Percentiles rank a stretch among this genome's conserved stretches.
Conservation (phyloP, 2,329 filamentous ascomycete species). For the Thelonectria blattea region DNA sequence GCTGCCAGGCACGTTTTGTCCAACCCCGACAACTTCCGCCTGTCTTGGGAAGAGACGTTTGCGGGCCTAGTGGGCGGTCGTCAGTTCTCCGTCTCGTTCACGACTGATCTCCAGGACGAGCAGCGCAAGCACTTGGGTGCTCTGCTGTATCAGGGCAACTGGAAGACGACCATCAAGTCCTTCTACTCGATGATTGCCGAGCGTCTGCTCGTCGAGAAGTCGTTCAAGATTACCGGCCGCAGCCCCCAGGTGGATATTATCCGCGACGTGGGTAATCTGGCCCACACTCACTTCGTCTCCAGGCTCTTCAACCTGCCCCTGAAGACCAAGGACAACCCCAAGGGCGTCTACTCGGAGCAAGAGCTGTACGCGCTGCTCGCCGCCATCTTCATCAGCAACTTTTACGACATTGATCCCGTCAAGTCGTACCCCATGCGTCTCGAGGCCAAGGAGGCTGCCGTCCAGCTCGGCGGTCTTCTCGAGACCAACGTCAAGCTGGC, state of each 20-base stretch:
- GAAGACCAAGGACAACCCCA: slow-evolving; percentile 65
- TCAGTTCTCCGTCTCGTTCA: slow-evolving; percentile 63
- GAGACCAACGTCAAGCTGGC: slow-evolving; percentile 70
- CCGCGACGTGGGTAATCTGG: slow-evolving; percentile 72
- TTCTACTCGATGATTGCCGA: slow-evolving; percentile 71
- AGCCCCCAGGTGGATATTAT: slow-evolving; percentile 72
- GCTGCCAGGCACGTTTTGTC: slow-evolving; percentile 67
- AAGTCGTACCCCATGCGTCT: slow-evolving; percentile 70
- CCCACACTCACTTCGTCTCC: slow-evolving; percentile 68
- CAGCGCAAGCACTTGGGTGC: slow-evolving; percentile 61
- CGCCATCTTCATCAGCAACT: slow-evolving; percentile 69
- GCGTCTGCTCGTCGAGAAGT: slow-evolving; percentile 68
- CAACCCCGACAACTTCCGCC: slow-evolving; percentile 65
- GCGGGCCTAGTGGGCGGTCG: slow-evolving; percentile 66
- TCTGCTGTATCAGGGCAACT: slow-evolving; percentile 66
- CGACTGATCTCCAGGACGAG: slow-evolving; percentile 53
- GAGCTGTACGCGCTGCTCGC: slow-evolving; percentile 68
- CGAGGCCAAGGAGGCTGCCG: slow-evolving; percentile 61
- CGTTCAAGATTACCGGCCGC: slow-evolving; percentile 60
- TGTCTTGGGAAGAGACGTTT: slow-evolving; percentile 69
- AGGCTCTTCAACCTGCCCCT: slow-evolving; percentile 70
- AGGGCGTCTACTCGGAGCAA: slow-evolving; percentile 61
- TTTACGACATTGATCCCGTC: slow-evolving; percentile 69
- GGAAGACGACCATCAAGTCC: slow-evolving; percentile 65
- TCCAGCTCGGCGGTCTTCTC: slow-evolving; percentile 65